phyloP scores from a whole-genome alignment of 305 asterid genomes.

The Fraxinus paxiana region DNA sequence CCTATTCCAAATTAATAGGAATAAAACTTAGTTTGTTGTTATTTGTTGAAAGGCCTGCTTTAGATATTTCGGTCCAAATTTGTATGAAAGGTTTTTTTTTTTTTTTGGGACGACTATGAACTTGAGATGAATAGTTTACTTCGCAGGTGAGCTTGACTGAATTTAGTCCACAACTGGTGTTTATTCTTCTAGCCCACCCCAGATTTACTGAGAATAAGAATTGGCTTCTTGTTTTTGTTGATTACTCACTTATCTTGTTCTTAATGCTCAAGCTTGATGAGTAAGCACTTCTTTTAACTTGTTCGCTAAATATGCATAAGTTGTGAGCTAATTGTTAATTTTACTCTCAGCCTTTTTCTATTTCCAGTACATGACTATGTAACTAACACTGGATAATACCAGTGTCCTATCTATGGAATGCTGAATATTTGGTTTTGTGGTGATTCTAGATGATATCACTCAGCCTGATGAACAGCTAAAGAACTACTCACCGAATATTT shows the following conservation, averaged over 20 bases:
- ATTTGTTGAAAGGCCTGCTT: neutral
- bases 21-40: neutral
- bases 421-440: constrained; percentile 34
- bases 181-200: neutral
- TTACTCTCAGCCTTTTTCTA: neutral
- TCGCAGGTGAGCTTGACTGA: neutral
- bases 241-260: neutral
- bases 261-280: neutral
- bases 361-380: constrained; percentile 4
- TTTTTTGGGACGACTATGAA: neutral
- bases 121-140: neutral
- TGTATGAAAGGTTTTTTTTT: neutral
- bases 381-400: constrained; percentile 8
- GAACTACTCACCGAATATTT: constrained; percentile 21
- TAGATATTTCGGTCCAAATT: neutral
- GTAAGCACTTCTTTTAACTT: neutral
- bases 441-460: constrained; percentile 76
- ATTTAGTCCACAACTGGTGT: neutral
- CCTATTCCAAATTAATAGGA: neutral
- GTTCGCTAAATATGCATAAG: neutral
- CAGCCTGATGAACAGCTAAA: constrained; percentile 55
- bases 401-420: constrained; percentile 13
- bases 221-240: neutral
- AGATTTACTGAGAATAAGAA: neutral
- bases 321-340: neutral